phyloP scores from a whole-genome alignment of 2,329 filamentous ascomycete genomes.

The Penicillium sp. region DNA sequence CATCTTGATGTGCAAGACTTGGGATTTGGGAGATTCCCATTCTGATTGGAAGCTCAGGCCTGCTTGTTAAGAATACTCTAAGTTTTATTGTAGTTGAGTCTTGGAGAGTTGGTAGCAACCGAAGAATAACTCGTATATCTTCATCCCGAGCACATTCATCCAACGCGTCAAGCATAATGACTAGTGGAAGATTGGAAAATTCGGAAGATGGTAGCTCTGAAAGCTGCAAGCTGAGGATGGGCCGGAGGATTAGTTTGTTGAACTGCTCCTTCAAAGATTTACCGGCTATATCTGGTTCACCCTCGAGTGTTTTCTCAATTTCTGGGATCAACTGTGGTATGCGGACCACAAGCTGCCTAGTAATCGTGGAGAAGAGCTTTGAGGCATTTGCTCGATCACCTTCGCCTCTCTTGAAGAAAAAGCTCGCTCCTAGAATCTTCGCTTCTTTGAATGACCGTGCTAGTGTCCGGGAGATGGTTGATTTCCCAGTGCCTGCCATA shows the following conservation, averaged over 20 bases:
- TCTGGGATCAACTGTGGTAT: constrained; percentile 29
- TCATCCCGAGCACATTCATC: constrained; percentile 30
- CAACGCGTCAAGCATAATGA: constrained; percentile 25
- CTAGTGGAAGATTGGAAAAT: not conserved
- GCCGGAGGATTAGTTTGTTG: constrained; percentile 28
- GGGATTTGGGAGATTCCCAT: constrained; percentile 19
- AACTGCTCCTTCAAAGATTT: constrained; percentile 32
- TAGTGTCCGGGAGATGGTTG: not conserved
- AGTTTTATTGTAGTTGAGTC: constrained; percentile 16
- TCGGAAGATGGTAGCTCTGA: no score
- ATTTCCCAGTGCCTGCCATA: not conserved
- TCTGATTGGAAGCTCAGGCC: constrained; percentile 29
- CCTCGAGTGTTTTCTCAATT: constrained; percentile 23
- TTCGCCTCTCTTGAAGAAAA: not conserved
- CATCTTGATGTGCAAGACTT: constrained; percentile 19
- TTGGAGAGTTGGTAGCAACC: constrained; percentile 20
- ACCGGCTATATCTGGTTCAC: constrained; percentile 26
- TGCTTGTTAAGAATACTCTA: constrained; percentile 29
- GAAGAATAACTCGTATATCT: constrained; percentile 23
- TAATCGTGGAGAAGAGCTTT: constrained; percentile 17
- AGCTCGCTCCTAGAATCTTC: not conserved
- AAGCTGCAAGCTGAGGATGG: constrained; percentile 15
- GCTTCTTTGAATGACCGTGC: not conserved
- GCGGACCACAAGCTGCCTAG: constrained; percentile 29
- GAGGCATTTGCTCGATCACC: not conserved